A percentile compares a stretch with the other conserved stretches of the same genome.
phyloP scores from a whole-genome alignment of 768 basidiomycete genomes.

The Favolaschia claudopus region DNA sequence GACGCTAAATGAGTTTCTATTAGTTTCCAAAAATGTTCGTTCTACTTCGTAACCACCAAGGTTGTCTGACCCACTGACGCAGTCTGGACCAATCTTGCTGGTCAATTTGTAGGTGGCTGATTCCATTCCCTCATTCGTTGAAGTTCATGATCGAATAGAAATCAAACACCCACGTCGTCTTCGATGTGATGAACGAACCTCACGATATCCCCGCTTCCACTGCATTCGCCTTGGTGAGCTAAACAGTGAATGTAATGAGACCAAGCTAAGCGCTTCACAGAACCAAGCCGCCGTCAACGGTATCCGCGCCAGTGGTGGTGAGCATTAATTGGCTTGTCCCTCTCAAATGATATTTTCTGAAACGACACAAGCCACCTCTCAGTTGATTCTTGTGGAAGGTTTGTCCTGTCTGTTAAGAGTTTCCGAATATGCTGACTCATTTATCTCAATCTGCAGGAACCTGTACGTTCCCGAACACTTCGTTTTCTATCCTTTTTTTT shows the following conservation, averaged over 20 bases:
- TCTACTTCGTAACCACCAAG: neutral
- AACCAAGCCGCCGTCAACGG: conserved; percentile 74
- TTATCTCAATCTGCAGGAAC: conserved; percentile 20
- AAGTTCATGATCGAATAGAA: conserved; percentile 35
- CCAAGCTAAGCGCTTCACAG: conserved; percentile 33
- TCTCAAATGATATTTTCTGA: neutral
- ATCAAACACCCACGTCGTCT: conserved; percentile 61
- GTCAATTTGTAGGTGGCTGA: conserved; percentile 54
- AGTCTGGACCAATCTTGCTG: conserved; percentile 68
- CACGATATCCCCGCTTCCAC: conserved; percentile 60
- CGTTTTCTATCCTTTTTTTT: neutral
- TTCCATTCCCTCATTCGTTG: neutral
- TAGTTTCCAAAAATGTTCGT: conserved; percentile 60
- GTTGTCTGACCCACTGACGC: neutral
- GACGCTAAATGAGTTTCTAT: neutral
- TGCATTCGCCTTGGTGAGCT: conserved; percentile 57
- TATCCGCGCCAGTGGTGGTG: conserved; percentile 60
- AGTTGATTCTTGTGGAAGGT: conserved; percentile 58
- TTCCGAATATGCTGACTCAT: neutral
- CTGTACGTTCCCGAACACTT: conserved; percentile 15
- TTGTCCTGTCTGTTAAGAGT: neutral
- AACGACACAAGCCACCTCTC: conserved; percentile 53
- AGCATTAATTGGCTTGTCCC: neutral
- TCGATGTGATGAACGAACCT: conserved; percentile 74
- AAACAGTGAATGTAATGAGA: neutral